Percentiles rank a stretch among this genome's conserved stretches.
Conservation (phyloP, 2,329 filamentous ascomycete genomes). For the Neonectria neomacrospora region DNA sequence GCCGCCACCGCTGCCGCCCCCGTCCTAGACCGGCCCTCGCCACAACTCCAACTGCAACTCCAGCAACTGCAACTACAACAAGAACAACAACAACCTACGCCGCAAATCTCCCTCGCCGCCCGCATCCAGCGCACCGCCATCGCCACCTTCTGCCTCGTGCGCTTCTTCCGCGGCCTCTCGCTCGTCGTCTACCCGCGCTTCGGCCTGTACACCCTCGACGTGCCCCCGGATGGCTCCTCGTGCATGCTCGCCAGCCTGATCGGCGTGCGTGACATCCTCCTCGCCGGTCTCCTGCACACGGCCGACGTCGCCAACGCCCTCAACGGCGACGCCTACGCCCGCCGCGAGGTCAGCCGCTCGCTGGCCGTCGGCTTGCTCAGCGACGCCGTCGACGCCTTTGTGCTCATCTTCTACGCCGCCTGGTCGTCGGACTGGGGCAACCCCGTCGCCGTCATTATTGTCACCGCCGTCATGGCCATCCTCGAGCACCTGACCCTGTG, state of each 20-base stretch:
- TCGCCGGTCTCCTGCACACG: constrained; percentile 45
- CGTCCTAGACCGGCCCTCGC: background rate
- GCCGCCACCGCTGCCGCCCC: constrained; percentile 36
- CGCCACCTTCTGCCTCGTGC: constrained; percentile 39
- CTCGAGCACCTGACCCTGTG: constrained; percentile 49
- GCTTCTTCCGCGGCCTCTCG: constrained; percentile 45
- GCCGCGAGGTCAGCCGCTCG: constrained; percentile 46
- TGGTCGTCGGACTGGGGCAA: constrained; percentile 46
- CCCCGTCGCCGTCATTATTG: constrained; percentile 44
- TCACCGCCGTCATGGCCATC: constrained; percentile 46
- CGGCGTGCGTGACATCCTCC: constrained; percentile 47
- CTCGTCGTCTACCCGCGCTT: constrained; percentile 45
- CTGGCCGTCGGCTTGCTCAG: constrained; percentile 47
- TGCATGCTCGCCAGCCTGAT: constrained; percentile 48
- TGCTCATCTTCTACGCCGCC: constrained; percentile 49
- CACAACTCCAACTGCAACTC: background rate
- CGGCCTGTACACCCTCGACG: constrained; percentile 46
- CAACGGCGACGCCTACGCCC: constrained; percentile 24
- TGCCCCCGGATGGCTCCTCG: constrained; percentile 41
- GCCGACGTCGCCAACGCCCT: constrained; percentile 34
- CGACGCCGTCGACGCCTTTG: constrained; percentile 50
- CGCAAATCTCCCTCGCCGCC: constrained; percentile 25
- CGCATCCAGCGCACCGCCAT: constrained; percentile 41
- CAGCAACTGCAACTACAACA: background rate
- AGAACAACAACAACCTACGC: background rate